Base-by-base conservation (phyloP, 148 eudicot species). In the Talinum fruticosum region DNA sequence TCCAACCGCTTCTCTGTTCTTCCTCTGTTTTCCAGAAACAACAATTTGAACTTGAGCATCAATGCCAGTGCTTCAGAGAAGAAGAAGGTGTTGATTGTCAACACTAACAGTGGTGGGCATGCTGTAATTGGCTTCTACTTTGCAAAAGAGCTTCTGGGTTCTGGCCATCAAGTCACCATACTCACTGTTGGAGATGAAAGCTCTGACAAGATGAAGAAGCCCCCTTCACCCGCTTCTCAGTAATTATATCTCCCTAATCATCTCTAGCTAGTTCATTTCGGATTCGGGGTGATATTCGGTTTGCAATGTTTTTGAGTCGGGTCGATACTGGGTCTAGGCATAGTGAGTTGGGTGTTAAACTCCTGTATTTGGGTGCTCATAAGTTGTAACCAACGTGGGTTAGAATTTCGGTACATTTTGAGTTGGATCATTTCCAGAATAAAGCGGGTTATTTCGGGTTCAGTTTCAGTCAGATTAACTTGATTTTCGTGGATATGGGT, bases 201-300 rank as follows among this genome's bases (percentile, higher is more conserved):
- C 38, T 95, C 99, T 18, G 99, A 95, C 77, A 95, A 95, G 93
- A 95, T 95, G 99, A 95, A 93, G 86, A 96, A 91, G 81, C 89
- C 99, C 18, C 99, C 97, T 29, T 96, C 83, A 86, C 28, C 85
- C 87, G 97, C 82, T 93, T 96, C 84, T 88, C 90, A 68, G 99
- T 93, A 82, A 73, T 62, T 85, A 59, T n/a, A 7, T 12, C 6
- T 59, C 64, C 13, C 29, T 24, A 59, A 59, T 59, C 64, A 6
- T n/a, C 7, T 59, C 57, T 51, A 51, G 15, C 16, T 47, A 47
- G 10, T 13, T 47, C 57, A 51, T 51, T 51, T 51, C 16, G 57
- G 57, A 15, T 51, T 51, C 57, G 44, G 44, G 44, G 8, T 38
- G 8, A 38, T 38, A 10, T 38, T 38, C 44, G 8, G 44, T 3